Base-by-base conservation (phyloP, 306 rosid species). In the Fragaria nilgerrensis region DNA sequence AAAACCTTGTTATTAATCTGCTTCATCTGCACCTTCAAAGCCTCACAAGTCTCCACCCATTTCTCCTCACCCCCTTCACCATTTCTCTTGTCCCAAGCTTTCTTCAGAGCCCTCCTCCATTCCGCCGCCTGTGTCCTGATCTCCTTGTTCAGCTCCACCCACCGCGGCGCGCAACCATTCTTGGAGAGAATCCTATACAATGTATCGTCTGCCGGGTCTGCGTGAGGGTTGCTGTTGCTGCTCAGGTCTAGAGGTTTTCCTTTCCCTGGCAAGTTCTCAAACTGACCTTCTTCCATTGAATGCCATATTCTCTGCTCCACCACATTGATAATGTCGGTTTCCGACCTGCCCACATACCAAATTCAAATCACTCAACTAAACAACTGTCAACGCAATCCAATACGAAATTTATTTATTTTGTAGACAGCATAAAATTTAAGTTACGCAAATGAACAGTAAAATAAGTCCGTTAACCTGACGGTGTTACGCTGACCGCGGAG, bases 261-360 rank as follows among this genome's bases (percentile, higher is more conserved):
- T 83, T 94, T 91, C 48, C 98, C 98, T 0, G 98, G 89, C 77
- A 94, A 84, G 75, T 94, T 91, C 81, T 94, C 97, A 72, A 91
- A 94, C 11, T 91, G 87, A 19, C 98, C 98, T 72, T 90, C 97
- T 82, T 91, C 97, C 98, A 94, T 94, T 29, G 98, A 91, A 83
- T 89, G 97, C 96, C 97, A 94, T 77, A 94, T 94, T 81, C 96
- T 87, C 75, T 88, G 96, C 90, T 91, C 98, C 58, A 94, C 98
- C 55, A 94, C 88, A n/a, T 90, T 91, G 69, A 82, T 86, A 65
- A 94, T 78, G 52, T 94, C 97, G 37, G 94, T 94, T 70, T 94
- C 98, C 37, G 97, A 94, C 85, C 97, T 94, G 87, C 71, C 77
- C 80, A 66, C 72, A 72, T n/a, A n/a, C 70, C 72, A 17, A 25